Base-by-base conservation (phyloP, 2,329 filamentous ascomycete genomes). In the Colletotrichum eleusines region DNA sequence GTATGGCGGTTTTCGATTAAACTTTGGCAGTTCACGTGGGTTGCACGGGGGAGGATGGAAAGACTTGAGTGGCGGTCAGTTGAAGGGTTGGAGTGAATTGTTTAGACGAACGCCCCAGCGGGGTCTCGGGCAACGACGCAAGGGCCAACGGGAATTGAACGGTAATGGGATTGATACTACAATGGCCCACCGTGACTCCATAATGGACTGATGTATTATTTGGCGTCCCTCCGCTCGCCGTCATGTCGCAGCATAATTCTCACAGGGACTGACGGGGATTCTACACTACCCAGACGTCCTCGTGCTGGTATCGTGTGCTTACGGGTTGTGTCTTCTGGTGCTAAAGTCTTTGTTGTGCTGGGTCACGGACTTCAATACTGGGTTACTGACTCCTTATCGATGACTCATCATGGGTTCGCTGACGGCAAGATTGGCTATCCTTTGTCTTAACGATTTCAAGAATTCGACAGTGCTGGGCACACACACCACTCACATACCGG, bases 81-180 rank as follows among this genome's bases (percentile, higher is more conserved):
- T 4, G 5, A 40, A 57, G 18, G n/a, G n/a, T n/a, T 11, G 14
- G 12, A 26, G 14, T 38, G n/a, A 31, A 35, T 20, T 44, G 42
- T 44, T 20, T 12, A n/a, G 16, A 9, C 40, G n/a, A 16, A 12
- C 26, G 28, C n/a, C 42, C 18, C 57, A 16, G 42, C 20, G 16
- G 38, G 55, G 26, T 28, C 18, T 23, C 26, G 2, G 18, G 9
- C 38, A 9, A 46, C 26, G 57, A 46, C 23, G 46, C 26, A 46
- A 44, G 26, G 38, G 16, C 5, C 12, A 20, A 3, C 59, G 59
- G 59, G 9, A 62, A 62, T 62, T 62, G 59, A 26, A 62, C 46
- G 59, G 59, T 40, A 50, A 50, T 62, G 33, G 18, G 14, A 23
- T 26, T 16, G 16, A n/a, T 40, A 23, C 18, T 23, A 48, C n/a